Evolutionary conservation across 2,329 filamentous ascomycete genomes (phyloP).

Genomic region (Pseudogymnoascus sp.): DNA sequence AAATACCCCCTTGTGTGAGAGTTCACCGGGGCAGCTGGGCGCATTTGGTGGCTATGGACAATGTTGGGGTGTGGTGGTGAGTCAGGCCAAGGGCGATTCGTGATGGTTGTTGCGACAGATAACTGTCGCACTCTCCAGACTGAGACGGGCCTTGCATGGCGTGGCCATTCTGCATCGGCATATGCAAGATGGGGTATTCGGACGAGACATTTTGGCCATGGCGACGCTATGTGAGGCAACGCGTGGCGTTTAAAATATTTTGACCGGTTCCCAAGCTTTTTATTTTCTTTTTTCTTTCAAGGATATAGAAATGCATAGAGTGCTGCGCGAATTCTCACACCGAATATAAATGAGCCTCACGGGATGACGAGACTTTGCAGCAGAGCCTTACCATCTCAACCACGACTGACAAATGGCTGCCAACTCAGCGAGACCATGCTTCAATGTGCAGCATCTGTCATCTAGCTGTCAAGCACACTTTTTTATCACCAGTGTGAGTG

Average conservation of each 20-base stretch:
- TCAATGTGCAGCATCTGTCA: background rate
- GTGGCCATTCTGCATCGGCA: background rate
- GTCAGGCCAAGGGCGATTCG: background rate
- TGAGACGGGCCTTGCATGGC: background rate
- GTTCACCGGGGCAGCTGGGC: background rate
- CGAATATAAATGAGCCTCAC: background rate
- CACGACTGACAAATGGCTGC: background rate
- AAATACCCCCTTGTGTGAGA: background rate
- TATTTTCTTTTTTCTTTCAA: background rate
- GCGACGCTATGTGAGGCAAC: background rate
- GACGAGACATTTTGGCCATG: background rate
- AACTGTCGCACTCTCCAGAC: background rate
- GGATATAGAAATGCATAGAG: background rate
- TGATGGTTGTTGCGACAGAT: background rate
- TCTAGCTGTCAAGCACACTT: background rate
- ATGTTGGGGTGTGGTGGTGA: background rate
- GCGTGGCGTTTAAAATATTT: background rate
- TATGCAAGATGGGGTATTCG: background rate
- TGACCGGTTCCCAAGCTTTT: background rate
- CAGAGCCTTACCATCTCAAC: background rate
- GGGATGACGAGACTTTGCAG: background rate
- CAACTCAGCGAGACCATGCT: background rate
- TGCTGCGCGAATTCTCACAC: background rate
- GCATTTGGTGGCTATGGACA: background rate
- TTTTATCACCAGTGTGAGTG: background rate